Conservation (phyloP, 805 yeast species). For the Candida hungchunana region DNA sequence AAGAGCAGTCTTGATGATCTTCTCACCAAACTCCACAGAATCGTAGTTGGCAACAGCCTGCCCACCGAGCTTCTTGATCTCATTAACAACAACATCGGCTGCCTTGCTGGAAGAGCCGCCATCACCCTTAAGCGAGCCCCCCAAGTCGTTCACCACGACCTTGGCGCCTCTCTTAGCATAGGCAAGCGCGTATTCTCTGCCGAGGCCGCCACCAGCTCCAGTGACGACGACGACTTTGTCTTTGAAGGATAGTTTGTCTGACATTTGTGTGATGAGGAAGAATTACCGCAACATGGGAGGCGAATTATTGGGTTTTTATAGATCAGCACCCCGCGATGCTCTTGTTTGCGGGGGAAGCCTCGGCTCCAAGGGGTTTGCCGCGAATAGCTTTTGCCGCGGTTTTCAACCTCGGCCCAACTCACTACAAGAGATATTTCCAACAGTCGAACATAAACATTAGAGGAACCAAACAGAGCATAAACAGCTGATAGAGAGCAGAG, state of each 20-base stretch:
- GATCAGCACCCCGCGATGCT: conserved; percentile 5
- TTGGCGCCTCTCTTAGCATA: conserved; percentile 90
- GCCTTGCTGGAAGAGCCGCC: conserved; percentile 66
- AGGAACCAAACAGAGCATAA: conserved; percentile 22
- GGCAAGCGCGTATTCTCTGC: conserved; percentile 80
- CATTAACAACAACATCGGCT: conserved; percentile 87
- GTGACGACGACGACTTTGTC: conserved; percentile 90
- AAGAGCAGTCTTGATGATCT: conserved; percentile 80
- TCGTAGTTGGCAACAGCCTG: conserved; percentile 91
- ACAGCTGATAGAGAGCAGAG: conserved; percentile 31
- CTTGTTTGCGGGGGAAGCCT: conserved; percentile 5
- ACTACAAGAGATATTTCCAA: no score
- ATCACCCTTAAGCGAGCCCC: conserved; percentile 75
- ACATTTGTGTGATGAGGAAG: conserved; percentile 2
- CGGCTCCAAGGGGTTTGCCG: background rate
- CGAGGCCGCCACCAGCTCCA: conserved; percentile 98
- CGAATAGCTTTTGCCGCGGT: background rate
- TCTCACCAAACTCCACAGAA: conserved; percentile 81
- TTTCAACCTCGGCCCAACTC: no score
- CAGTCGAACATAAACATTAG: conserved; percentile 9
- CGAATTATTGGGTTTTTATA: background rate
- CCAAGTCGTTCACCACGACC: conserved; percentile 92
- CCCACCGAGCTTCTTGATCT: conserved; percentile 74
- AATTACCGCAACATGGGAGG: background rate
- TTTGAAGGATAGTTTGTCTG: conserved; percentile 49